These are phyloP conservation scores for Xylariaceae sp. DNA, from an alignment of 2,329 filamentous ascomycete species.

Conservation along the genomic window DNA sequence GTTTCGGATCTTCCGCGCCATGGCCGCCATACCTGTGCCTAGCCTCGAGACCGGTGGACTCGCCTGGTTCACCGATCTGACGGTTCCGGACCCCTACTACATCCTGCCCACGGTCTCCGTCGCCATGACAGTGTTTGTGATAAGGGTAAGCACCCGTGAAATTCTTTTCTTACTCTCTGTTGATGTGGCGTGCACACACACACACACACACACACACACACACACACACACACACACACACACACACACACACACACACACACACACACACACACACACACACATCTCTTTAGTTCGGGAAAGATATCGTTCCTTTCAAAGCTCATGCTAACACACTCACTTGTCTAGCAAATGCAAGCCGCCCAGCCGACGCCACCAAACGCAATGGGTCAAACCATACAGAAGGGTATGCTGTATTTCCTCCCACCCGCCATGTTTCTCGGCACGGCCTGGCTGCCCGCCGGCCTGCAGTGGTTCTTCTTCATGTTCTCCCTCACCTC, in stretches of 20 bases:
- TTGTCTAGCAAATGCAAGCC: slow-evolving; percentile 25
- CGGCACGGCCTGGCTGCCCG: slow-evolving; percentile 50
- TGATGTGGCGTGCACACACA: no score
- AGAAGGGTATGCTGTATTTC: slow-evolving; percentile 47
- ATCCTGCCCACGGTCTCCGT: slow-evolving; percentile 69
- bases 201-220: no score
- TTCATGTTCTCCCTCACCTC: slow-evolving; percentile 41
- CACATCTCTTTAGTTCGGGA: no score
- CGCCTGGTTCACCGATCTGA: slow-evolving; percentile 80
- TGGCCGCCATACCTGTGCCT: slow-evolving; percentile 79
- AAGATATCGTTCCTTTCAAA: no score
- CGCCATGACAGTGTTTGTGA: slow-evolving; percentile 56
- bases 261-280: no score
- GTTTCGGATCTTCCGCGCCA: slow-evolving; percentile 75
- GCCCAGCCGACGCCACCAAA: slow-evolving; percentile 31
- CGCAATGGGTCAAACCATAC: slow-evolving; percentile 39
- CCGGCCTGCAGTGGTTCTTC: slow-evolving; percentile 54
- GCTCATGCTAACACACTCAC: no score
- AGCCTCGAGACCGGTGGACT: slow-evolving; percentile 70
- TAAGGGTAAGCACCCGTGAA: slow-evolving; percentile 53
- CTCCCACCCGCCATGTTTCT: slow-evolving; percentile 49
- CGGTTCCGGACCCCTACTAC: slow-evolving; percentile 74
- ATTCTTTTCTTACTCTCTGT: background rate
- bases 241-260: no score
- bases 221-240: no score